Conservation (phyloP, 108 stramenopile genomes). For the Cyclotella sp. region DNA sequence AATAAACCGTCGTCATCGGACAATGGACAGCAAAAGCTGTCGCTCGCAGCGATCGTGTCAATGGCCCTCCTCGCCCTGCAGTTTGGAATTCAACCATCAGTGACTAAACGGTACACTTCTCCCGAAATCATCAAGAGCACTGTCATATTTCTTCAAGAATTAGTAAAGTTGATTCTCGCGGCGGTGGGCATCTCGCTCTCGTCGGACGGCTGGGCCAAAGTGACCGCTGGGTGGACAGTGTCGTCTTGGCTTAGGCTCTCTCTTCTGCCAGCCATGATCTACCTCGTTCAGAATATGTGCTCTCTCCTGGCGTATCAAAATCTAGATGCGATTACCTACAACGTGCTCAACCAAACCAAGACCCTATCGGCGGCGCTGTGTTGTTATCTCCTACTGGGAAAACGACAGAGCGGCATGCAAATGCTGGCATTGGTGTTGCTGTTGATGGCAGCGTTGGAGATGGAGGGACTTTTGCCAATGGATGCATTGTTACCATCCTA, state of each 20-base stretch:
- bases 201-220: conserved; percentile 30
- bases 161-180: conserved; percentile 62
- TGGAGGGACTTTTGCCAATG: conserved; percentile 65
- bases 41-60: conserved; percentile 28
- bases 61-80: conserved; percentile 86
- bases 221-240: conserved; percentile 63
- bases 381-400: conserved; percentile 90
- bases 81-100: conserved; percentile 91
- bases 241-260: conserved; percentile 71
- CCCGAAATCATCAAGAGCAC: conserved; percentile 70
- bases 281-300: conserved; percentile 92
- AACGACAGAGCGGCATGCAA: conserved; percentile 80
- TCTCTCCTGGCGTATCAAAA: conserved; percentile 89
- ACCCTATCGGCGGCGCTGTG: conserved; percentile 93
- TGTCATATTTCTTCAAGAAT: conserved; percentile 80
- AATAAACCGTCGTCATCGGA: background rate
- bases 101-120: conserved; percentile 77
- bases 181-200: conserved; percentile 48
- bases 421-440: conserved; percentile 84
- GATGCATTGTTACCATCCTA: conserved; percentile 39
- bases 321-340: conserved; percentile 93
- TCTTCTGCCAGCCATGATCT: conserved; percentile 86
- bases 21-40: background rate
- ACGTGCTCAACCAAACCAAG: conserved; percentile 97
- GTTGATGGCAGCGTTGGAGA: conserved; percentile 77